A percentile compares a stretch with the other conserved stretches of the same genome.
Conservation (phyloP, 2,329 filamentous ascomycete species). For the Colletotrichum lentis region DNA sequence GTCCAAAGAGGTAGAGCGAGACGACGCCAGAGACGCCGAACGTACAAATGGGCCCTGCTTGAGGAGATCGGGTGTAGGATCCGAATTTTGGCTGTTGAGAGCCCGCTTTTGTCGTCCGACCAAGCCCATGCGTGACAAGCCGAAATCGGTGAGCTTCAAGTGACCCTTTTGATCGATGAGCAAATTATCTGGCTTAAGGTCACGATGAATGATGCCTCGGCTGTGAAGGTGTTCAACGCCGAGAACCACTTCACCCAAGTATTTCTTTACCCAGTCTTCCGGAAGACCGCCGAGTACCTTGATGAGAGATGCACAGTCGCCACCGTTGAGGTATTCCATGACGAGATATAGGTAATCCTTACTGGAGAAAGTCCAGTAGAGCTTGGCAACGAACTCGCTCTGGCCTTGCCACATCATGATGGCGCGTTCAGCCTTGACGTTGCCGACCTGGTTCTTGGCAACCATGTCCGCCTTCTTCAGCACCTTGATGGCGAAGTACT, state of each 20-base stretch:
- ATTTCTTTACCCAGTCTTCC: conserved; percentile 98
- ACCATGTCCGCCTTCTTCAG: conserved; percentile 99
- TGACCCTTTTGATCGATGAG: conserved; percentile 97
- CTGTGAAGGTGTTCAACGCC: conserved; percentile 96
- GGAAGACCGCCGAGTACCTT: conserved; percentile 91
- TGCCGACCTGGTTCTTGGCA: conserved; percentile 98
- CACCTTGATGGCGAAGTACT: conserved; percentile 99
- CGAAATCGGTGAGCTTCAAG: conserved; percentile 96
- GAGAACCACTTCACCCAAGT: conserved; percentile 94
- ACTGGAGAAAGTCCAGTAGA: conserved; percentile 99
- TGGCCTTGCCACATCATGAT: conserved; percentile 99
- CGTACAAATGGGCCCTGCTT: conserved; percentile 92
- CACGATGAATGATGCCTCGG: conserved; percentile 93
- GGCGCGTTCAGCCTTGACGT: conserved; percentile 96
- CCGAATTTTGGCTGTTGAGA: conserved; percentile 76
- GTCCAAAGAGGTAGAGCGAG: conserved; percentile 92
- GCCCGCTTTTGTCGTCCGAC: conserved; percentile 96
- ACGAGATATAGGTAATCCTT: conserved; percentile 98
- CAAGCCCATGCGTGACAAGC: conserved; percentile 94
- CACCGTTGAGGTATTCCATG: conserved; percentile 98
- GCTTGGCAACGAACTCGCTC: conserved; percentile 97
- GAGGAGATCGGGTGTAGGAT: conserved; percentile 89
- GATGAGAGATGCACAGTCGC: conserved; percentile 95
- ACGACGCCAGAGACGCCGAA: conserved; percentile 85
- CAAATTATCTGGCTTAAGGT: conserved; percentile 96